Evolutionary conservation across 192 early-diverging fungal species (phyloP).

Genomic region (Gonapodya sp.): DNA sequence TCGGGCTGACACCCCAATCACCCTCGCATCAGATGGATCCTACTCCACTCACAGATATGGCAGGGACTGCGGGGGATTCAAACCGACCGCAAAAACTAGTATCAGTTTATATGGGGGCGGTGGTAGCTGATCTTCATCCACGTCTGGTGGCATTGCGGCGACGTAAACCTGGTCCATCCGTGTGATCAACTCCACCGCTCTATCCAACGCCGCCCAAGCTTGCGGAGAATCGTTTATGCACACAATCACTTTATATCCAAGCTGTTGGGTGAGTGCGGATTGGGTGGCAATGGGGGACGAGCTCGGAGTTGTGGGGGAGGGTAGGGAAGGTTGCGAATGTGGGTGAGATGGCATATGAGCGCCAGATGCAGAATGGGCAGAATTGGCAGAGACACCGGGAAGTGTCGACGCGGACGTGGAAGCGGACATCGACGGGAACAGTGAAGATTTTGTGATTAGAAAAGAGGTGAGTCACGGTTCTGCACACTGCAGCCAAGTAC

Average conservation of each 20-base stretch:
- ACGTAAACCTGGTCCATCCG: not conserved
- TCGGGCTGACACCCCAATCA: not conserved
- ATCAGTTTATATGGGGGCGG: not conserved
- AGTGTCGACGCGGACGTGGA: too few species aligned
- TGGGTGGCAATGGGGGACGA: too few species aligned
- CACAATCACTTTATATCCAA: not conserved
- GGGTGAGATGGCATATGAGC: too few species aligned
- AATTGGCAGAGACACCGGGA: too few species aligned
- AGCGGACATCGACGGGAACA: too few species aligned
- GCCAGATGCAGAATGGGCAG: too few species aligned
- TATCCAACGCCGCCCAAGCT: not conserved
- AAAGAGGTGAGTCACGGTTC: too few species aligned
- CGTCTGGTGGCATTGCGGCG: not conserved
- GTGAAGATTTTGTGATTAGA: too few species aligned
- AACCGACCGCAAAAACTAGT: not conserved
- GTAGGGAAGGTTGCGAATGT: too few species aligned
- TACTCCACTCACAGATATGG: slow-evolving; percentile 3
- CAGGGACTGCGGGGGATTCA: slow-evolving; percentile 7
- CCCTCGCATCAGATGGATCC: not conserved
- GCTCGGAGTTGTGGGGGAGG: too few species aligned
- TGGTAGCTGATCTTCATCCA: not conserved
- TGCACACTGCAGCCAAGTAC: too few species aligned
- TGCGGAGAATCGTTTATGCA: not conserved
- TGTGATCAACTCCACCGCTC: not conserved
- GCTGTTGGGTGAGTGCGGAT: too few species aligned